Base-by-base conservation (phyloP, 139 green algal species). In the Chlorella sp. region DNA sequence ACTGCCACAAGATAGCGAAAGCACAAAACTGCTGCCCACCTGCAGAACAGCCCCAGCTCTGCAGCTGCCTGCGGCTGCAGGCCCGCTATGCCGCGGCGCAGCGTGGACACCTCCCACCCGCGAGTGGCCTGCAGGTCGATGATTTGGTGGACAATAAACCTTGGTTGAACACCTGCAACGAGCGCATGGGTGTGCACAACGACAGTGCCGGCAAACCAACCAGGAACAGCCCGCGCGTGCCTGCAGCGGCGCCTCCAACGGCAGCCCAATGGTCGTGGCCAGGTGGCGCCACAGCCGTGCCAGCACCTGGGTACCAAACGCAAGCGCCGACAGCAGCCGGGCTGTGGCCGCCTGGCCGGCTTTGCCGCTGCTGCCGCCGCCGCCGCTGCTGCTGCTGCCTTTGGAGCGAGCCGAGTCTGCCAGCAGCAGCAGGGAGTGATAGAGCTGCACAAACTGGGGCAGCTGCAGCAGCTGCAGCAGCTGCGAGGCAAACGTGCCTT, bases 1-100 rank as follows among this genome's bases (percentile, higher is more conserved):
- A n/a, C n/a, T n/a, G n/a, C n/a, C n/a, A n/a, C n/a, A n/a, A n/a
- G n/a, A n/a, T n/a, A n/a, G n/a, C n/a, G n/a, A n/a, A n/a, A n/a
- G n/a, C n/a, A n/a, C n/a, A n/a, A n/a, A n/a, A n/a, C n/a, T n/a
- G n/a, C n/a, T n/a, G n/a, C 76, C 12, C 51, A 92, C 88, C 90
- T 92, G 87, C 88, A 94, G 76, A 97, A 95, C 28, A 96, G 85
- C 16, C 91, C 89, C 70, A 95, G 73, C 30, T 82, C 83, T 7
- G 86, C 78, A 0, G 89, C 89, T 36, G 88, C 74, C 0, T 78
- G 6, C 11, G 64, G 55, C 16, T 23, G 3, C 73, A 96, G 73
- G 20, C 70, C 80, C 1, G 56, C 36, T 7, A 84, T 34, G 69
- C 91, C 91, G 3, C 51, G 38, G 17, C 60, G 39, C 32, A 94